These are phyloP conservation scores for Rhizopus microsporus DNA, from an alignment of 371 early-diverging fungal genomes.

Conservation along the genomic window DNA sequence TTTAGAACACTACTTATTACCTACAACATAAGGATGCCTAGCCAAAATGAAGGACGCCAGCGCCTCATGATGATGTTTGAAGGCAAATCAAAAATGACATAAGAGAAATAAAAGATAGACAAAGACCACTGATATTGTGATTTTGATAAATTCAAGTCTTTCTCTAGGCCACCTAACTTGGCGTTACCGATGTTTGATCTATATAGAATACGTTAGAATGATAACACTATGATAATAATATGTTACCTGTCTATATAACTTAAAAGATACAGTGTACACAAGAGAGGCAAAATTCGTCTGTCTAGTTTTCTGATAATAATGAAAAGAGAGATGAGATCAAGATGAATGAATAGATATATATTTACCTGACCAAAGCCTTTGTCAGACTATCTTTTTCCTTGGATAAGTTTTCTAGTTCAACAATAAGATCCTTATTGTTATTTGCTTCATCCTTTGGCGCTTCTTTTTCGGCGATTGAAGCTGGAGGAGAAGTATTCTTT, in stretches of 20 bases:
- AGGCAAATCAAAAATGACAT: constrained; percentile 33
- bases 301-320: constrained; percentile 34
- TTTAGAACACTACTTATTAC: not conserved
- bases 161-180: constrained; percentile 37
- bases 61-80: constrained; percentile 34
- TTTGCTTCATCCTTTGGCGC: not conserved
- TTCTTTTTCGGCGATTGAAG: not conserved
- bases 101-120: constrained; percentile 29
- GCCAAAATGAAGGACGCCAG: constrained; percentile 29
- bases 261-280: constrained; percentile 39
- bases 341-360: not conserved
- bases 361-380: not conserved
- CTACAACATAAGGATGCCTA: constrained; percentile 25
- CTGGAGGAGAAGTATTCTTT: too few species aligned
- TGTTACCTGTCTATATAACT: constrained; percentile 40
- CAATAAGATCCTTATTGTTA: not conserved
- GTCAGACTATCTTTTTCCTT: not conserved
- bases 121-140: constrained; percentile 30
- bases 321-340: not conserved
- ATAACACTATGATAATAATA: not conserved
- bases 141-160: constrained; percentile 26
- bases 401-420: not conserved
- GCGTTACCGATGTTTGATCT: constrained; percentile 52
- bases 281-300: constrained; percentile 27
- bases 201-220: not conserved